These are phyloP conservation scores for Ramaria sp. DNA, from an alignment of 768 basidiomycete genomes.

Conservation along the genomic window DNA sequence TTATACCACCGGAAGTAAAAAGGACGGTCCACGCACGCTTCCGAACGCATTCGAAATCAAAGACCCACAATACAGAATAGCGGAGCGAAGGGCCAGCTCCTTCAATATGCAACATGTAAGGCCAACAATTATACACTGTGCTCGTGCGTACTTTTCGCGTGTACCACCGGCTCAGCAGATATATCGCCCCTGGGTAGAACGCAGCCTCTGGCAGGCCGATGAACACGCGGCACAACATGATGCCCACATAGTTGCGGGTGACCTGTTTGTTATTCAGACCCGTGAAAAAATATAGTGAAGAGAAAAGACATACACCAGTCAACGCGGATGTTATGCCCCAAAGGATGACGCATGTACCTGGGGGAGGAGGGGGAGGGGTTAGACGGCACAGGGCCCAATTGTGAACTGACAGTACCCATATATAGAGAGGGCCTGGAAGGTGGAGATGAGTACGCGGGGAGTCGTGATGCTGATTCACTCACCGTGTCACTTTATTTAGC, in stretches of 20 bases:
- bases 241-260: constrained; percentile 42
- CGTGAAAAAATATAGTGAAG: not conserved
- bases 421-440: constrained; percentile 44
- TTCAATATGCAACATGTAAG: constrained; percentile 49
- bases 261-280: constrained; percentile 23
- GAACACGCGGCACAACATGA: constrained; percentile 46
- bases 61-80: constrained; percentile 47
- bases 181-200: constrained; percentile 50
- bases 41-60: constrained; percentile 61
- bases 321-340: constrained; percentile 57
- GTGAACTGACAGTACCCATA: constrained; percentile 28
- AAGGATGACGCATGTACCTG: constrained; percentile 34
- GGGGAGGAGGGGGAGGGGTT: not conserved
- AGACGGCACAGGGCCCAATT: not conserved
- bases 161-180: constrained; percentile 28
- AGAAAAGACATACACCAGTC: constrained; percentile 37
- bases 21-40: constrained; percentile 28
- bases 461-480: not conserved
- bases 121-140: constrained; percentile 18
- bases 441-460: not conserved
- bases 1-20: not conserved
- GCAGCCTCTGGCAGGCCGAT: constrained; percentile 56
- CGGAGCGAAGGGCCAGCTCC: constrained; percentile 58
- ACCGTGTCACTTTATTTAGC: constrained; percentile 46
- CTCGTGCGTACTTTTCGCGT: constrained; percentile 20